These are phyloP conservation scores for Rhizopus stolonifer DNA, from an alignment of 371 early-diverging fungal species.

Conservation along the genomic window DNA sequence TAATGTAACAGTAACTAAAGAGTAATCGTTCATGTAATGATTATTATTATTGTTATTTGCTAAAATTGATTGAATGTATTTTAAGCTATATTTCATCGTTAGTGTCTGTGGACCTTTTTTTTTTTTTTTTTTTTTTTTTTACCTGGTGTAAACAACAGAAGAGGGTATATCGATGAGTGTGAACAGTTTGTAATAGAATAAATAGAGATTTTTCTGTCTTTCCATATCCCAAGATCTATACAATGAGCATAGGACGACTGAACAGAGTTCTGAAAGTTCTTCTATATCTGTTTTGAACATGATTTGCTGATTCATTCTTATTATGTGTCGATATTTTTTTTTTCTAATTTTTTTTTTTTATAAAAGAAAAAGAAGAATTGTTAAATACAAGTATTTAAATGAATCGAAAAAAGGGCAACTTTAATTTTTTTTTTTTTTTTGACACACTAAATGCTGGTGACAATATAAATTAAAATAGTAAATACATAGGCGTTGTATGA, in stretches of 20 bases:
- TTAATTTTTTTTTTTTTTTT: background rate
- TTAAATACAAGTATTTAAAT: background rate
- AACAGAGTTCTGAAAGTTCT: conserved; percentile 21
- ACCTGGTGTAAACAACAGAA: conserved; percentile 35
- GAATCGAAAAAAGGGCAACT: background rate
- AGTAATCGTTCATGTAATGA: conserved; percentile 26
- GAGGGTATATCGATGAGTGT: conserved; percentile 14
- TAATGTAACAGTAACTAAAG: conserved; percentile 34
- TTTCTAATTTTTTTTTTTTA: background rate
- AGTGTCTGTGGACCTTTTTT: no score
- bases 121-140: background rate
- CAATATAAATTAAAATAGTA: conserved; percentile 1
- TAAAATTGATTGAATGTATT: conserved; percentile 27
- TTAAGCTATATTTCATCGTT: conserved; percentile 31
- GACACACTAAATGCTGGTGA: background rate
- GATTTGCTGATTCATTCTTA: background rate
- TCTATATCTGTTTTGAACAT: background rate
- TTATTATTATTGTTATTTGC: conserved; percentile 20
- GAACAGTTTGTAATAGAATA: conserved; percentile 19
- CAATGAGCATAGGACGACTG: conserved; percentile 6
- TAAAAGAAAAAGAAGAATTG: background rate
- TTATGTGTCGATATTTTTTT: no score
- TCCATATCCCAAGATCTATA: conserved; percentile 22
- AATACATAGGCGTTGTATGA: background rate
- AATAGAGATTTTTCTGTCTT: conserved; percentile 17